Evolutionary conservation across 2,329 filamentous ascomycete species (phyloP).

Genomic region (Lachnellula subtilissima): DNA sequence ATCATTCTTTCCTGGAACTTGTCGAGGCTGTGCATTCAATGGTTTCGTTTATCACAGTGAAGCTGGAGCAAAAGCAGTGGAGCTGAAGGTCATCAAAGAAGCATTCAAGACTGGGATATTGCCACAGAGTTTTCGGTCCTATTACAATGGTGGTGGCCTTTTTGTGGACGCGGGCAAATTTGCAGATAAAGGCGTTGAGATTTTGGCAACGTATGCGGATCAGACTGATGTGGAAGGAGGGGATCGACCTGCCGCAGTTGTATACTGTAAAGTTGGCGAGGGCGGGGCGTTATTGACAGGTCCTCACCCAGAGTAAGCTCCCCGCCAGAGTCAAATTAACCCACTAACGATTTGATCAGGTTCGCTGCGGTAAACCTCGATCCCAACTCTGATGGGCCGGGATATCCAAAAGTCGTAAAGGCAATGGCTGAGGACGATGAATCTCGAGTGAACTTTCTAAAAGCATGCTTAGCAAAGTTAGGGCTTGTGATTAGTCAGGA

Average conservation of each 20-base stretch:
- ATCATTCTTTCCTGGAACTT: slow-evolving; percentile 80
- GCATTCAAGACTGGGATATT: slow-evolving; percentile 49
- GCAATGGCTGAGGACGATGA: slow-evolving; percentile 64
- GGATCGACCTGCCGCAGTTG: slow-evolving; percentile 71
- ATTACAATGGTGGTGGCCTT: slow-evolving; percentile 92
- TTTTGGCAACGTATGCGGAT: slow-evolving; percentile 76
- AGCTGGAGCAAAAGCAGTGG: slow-evolving; percentile 69
- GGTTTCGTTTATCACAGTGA: slow-evolving; percentile 92
- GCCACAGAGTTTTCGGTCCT: slow-evolving; percentile 63
- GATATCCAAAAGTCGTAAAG: slow-evolving; percentile 66
- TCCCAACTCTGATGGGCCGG: slow-evolving; percentile 58
- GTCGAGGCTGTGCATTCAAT: slow-evolving; percentile 78
- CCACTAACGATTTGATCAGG: slow-evolving; percentile 43
- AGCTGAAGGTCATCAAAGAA: slow-evolving; percentile 58
- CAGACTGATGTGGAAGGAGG: slow-evolving; percentile 73
- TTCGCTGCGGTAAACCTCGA: slow-evolving; percentile 78
- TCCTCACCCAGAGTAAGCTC: slow-evolving; percentile 80
- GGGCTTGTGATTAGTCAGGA: slow-evolving; percentile 74
- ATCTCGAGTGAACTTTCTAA: slow-evolving; percentile 68
- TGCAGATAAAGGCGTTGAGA: slow-evolving; percentile 62
- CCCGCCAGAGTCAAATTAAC: neutral
- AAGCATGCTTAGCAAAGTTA: slow-evolving; percentile 72
- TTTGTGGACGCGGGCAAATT: slow-evolving; percentile 74
- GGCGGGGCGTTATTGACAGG: slow-evolving; percentile 78
- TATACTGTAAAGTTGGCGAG: slow-evolving; percentile 78